phyloP scores from a whole-genome alignment of 163 green algal genomes.

The Chloromonas sp. region DNA sequence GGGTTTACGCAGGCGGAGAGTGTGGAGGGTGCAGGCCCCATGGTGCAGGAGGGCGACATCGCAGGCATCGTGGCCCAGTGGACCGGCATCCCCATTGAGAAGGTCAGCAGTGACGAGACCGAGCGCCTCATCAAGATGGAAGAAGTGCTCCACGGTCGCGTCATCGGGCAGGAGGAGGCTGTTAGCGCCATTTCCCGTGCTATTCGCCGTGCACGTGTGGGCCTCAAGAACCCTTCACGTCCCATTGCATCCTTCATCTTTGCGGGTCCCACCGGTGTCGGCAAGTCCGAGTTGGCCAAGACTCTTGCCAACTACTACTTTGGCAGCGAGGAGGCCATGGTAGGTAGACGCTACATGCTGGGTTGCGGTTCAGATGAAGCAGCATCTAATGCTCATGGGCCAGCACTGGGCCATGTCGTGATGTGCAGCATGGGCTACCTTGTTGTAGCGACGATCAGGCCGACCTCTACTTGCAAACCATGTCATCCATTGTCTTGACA shows the following conservation, averaged over 20 bases:
- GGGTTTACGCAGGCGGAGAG: conserved; percentile 60
- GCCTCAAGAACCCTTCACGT: conserved; percentile 96
- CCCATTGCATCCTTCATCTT: conserved; percentile 96
- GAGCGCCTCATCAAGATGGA: conserved; percentile 96
- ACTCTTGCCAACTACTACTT: conserved; percentile 98
- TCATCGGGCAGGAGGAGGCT: conserved; percentile 96
- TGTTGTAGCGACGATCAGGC: no score
- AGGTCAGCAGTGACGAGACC: conserved; percentile 82
- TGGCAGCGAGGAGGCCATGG: conserved; percentile 93
- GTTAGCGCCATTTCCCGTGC: conserved; percentile 89
- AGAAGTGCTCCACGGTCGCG: conserved; percentile 79
- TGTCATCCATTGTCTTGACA: no score
- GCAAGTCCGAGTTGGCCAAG: conserved; percentile 99
- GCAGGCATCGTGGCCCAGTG: conserved; percentile 91
- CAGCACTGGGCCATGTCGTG: no score
- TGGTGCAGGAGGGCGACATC: conserved; percentile 90
- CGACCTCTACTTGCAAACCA: no score
- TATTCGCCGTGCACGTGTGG: conserved; percentile 87
- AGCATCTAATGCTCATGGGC: no score
- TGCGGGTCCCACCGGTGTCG: conserved; percentile 87
- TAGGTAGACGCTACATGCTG: conserved; percentile 8
- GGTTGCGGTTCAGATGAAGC: neutral
- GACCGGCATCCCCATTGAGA: conserved; percentile 68
- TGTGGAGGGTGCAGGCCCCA: conserved; percentile 59
- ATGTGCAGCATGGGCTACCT: no score